Evolutionary conservation across 1,284 basidiomycete species (phyloP), one percentile per base, ranked within the genome.

Genomic region (Trametes pubescens): DNA sequence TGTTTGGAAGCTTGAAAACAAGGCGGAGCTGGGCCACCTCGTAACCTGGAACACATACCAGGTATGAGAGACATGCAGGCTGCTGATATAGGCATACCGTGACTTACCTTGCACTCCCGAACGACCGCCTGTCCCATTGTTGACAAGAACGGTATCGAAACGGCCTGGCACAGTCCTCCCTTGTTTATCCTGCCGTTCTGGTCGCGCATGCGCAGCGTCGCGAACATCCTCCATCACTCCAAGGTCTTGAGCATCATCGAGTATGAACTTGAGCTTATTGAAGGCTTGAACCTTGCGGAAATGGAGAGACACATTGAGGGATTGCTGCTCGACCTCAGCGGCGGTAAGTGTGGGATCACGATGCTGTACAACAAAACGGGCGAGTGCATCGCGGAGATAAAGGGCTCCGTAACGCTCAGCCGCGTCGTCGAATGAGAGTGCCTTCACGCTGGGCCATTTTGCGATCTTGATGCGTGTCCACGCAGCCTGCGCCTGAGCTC

Each of bases 331-430:
- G 18, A 68, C n/a, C 34, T 65, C 29, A 0, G 26, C 14, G 5
- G 24, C 8, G 11, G 66, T 29, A 6, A 66, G 34, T 0, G 13
- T 9, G 2, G 66, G 66, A 21, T 68, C 34, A 26, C 38, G 10
- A 26, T 47, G 34, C 4, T 34, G 38, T 3, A 72, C 68, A 16
- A 75, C 59, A 53, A 69, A 78, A 0, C 68, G 67, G 2, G 73
- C 68, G 16, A 77, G 69, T 1, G 74, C 76, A 26, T 73, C 69
- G 9, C 57, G 63, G 44, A 80, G 74, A 24, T 62, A 66, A 0
- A 40, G 47, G 2, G 75, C 75, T 0, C 75, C 72, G 54, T 78
- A 78, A 1, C 11, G 29, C 8, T 37, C 9, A 6, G 55, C 44
- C 8, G 55, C 55, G 22, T 21, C n/a, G 9, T 22, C 46, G 73